These are phyloP conservation scores for Pichia ethanolica DNA, from an alignment of 805 yeast species.

Conservation along the genomic window DNA sequence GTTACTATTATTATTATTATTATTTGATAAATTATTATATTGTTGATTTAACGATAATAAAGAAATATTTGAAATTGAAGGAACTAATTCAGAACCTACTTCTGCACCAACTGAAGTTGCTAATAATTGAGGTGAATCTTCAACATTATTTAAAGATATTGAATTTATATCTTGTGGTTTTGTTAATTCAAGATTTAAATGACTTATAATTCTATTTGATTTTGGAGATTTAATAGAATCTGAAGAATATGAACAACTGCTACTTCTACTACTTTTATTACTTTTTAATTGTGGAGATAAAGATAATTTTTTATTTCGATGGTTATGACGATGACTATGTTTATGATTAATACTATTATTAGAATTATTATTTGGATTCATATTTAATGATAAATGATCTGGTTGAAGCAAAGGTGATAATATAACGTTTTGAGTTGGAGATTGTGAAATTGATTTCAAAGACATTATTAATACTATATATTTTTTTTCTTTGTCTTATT, in stretches of 20 bases:
- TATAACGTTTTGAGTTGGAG: not conserved
- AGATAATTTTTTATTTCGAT: not conserved
- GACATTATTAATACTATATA: not conserved
- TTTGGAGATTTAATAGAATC: not conserved
- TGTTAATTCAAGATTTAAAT: not conserved
- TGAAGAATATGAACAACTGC: not conserved
- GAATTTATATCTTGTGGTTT: not conserved
- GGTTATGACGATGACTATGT: not conserved
- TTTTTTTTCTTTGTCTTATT: too few species aligned
- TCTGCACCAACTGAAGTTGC: constrained; percentile 31
- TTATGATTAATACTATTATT: too few species aligned
- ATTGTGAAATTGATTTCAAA: not conserved
- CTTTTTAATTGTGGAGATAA: constrained; percentile 2
- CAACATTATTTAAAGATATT: not conserved
- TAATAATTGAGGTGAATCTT: constrained; percentile 25
- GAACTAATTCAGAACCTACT: constrained; percentile 26
- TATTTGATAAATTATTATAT: not conserved
- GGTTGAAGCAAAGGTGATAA: not conserved
- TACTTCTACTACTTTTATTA: not conserved
- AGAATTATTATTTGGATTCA: not conserved
- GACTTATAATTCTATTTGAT: not conserved
- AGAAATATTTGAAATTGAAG: constrained; percentile 31
- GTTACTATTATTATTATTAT: not conserved
- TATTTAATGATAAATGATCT: not conserved
- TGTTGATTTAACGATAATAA: constrained; percentile 28